Conservation (phyloP, 75 land plant species). For the Gnetum montanum region DNA sequence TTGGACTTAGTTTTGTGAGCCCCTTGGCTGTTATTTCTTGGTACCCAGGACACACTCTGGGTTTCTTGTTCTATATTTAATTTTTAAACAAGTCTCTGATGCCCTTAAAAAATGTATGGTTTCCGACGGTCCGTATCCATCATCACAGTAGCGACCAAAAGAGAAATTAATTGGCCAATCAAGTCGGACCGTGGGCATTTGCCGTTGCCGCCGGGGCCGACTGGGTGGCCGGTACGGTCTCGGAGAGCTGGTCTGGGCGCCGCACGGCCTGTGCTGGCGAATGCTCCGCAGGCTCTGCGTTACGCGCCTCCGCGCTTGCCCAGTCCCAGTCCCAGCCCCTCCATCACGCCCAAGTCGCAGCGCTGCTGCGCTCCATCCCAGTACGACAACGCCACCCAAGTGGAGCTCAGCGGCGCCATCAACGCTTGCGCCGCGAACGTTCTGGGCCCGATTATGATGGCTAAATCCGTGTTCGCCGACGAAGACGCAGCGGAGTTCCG, state of each 20-base stretch:
- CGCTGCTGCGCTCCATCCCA: slow-evolving; percentile 5
- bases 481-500: slow-evolving; percentile 13
- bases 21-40: too few species aligned
- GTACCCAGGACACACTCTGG: too few species aligned
- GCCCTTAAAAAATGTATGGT: too few species aligned
- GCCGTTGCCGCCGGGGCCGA: slow-evolving; percentile 57
- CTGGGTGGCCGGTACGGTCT: slow-evolving; percentile 52
- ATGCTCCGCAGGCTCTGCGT: slow-evolving; percentile 22
- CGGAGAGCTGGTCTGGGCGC: slow-evolving; percentile 51
- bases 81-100: too few species aligned
- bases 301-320: slow-evolving; percentile 13
- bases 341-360: slow-evolving; percentile 6
- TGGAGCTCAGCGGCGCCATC: not conserved
- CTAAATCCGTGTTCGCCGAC: not conserved
- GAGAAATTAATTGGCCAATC: too few species aligned
- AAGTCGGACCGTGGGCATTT: too few species aligned
- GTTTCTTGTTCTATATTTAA: too few species aligned
- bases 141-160: too few species aligned
- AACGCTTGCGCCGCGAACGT: not conserved
- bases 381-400: not conserved
- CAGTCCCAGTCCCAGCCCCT: slow-evolving; percentile 7
- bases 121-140: too few species aligned
- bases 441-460: not conserved
- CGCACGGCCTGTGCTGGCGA: slow-evolving; percentile 26
- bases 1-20: too few species aligned